Evolutionary conservation across 116 monocot genomes (phyloP).

Genomic region (Cymodocea nodosa): DNA sequence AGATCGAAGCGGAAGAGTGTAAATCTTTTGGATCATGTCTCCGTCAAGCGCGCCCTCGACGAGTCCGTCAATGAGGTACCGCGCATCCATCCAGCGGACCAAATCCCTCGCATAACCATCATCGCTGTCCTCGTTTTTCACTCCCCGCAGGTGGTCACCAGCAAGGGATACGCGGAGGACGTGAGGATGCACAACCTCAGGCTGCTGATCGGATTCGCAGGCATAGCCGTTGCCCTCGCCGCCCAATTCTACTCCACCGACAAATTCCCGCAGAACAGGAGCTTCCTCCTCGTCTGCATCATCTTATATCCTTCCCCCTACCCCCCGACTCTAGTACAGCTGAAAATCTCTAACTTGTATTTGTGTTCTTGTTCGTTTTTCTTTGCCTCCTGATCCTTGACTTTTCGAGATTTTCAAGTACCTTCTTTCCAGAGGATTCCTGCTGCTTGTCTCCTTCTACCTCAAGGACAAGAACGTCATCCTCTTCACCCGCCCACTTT

Average conservation of each 20-base stretch:
- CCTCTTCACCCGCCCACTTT: conserved; percentile 77
- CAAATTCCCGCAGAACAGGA: conserved; percentile 65
- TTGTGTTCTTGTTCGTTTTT: background rate
- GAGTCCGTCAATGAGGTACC: conserved; percentile 70
- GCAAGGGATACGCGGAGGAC: conserved; percentile 63
- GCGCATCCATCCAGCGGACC: background rate
- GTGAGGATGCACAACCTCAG: conserved; percentile 50
- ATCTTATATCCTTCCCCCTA: conserved; percentile 78
- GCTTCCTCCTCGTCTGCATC: conserved; percentile 64
- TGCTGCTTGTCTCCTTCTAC: conserved; percentile 59
- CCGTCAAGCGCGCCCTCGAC: conserved; percentile 89
- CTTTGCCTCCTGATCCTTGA: background rate
- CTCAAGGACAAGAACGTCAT: conserved; percentile 86
- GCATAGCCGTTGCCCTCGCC: conserved; percentile 68
- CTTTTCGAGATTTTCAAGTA: background rate
- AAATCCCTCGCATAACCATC: background rate
- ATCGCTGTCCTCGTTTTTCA: background rate
- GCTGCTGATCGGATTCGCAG: conserved; percentile 45
- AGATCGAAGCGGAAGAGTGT: conserved; percentile 64
- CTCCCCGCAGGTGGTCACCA: conserved; percentile 17
- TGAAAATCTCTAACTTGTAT: background rate
- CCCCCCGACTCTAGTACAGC: too few species aligned
- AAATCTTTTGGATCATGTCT: conserved; percentile 79
- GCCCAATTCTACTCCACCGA: conserved; percentile 92
- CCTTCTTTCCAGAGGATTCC: conserved; percentile 34